These are phyloP conservation scores for Oxyria digyna DNA, from an alignment of 148 eudicot genomes.

Conservation along the genomic window DNA sequence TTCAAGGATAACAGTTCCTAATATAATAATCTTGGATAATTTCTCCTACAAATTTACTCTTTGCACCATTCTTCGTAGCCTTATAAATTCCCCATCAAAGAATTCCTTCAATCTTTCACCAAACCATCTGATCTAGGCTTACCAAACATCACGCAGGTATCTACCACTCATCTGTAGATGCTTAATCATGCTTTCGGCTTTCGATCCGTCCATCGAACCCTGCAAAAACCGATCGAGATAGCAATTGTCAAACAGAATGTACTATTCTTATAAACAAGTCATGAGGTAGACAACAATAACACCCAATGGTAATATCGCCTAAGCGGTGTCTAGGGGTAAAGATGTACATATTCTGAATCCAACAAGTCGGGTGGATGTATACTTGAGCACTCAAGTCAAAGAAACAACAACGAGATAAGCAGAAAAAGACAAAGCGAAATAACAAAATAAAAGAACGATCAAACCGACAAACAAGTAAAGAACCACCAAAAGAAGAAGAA, in stretches of 20 bases:
- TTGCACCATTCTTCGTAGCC: not conserved
- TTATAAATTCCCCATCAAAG: not conserved
- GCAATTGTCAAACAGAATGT: not conserved
- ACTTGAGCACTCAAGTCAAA: too few relatives aligned
- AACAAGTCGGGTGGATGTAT: too few relatives aligned
- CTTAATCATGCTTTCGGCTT: constrained; percentile 81
- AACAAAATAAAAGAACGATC: too few relatives aligned
- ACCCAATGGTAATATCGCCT: too few relatives aligned
- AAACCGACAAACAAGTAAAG: too few relatives aligned
- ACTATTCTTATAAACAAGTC: not conserved
- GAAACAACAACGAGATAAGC: too few relatives aligned
- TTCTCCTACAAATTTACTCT: not conserved
- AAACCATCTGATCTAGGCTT: constrained; percentile 1
- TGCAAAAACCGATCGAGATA: constrained; percentile 12
- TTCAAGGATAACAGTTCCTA: not conserved
- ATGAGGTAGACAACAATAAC: too few relatives aligned
- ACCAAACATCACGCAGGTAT: constrained; percentile 93
- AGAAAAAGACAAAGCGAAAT: too few relatives aligned
- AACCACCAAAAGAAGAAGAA: too few relatives aligned
- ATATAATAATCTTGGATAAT: not conserved
- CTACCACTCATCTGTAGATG: constrained; percentile 70
- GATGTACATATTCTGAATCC: too few relatives aligned
- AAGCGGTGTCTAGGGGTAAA: too few relatives aligned
- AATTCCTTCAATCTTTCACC: not conserved
- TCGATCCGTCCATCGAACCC: constrained; percentile 66